Base-by-base conservation (phyloP, 2,329 filamentous ascomycete genomes). In the Fusarium tupiense region DNA sequence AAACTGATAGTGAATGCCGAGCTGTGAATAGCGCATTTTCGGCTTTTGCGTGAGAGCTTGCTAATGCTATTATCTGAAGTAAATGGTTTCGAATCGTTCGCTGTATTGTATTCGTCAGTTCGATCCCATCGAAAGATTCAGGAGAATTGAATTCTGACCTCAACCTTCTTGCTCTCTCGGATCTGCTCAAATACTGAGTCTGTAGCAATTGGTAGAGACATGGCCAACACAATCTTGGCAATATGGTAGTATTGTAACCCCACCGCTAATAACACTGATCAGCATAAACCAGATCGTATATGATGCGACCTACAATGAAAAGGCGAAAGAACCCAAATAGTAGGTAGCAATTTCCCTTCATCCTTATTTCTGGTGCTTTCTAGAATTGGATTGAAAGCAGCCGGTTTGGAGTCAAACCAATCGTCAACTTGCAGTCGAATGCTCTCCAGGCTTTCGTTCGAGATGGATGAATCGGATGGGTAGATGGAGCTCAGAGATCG, bases 191-290 rank as follows among this genome's bases (percentile, higher is more conserved):
- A 40, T 3, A 60, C 44, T 5, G 57, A 60, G 2, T 24, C 43
- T 33, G 35, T 40, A 13, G 33, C 10, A 22, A 60, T 50, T 1
- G 57, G 57, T 4, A 37, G 16, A 14, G 57, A 60, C 43, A 31
- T 60, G 1, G 35, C 57, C 16, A 60, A 7, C 2, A 60, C 57
- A 2, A 60, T 60, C 26, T 38, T 60, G 22, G 57, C 57, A 31
- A 60, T 60, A 24, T 60, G 57, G 7, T 60, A 60, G 13, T 60
- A 60, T 60, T 60, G 57, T 4, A 60, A 26, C 2, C 57, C 44
- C 8, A 47, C 24, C 8, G 44, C 44, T 47, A 16, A 20, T 16
- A 8, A 10, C 5, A 3, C 4, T 20, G 24, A 22, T 47, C 4
- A 47, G 24, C 8, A 10, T 20, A 20, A 14, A 4, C 20, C 19